Percentiles rank a stretch among this genome's conserved stretches.
Conservation (phyloP, 192 early-diverging fungal species). For the Borealophlyctis nickersoniae region DNA sequence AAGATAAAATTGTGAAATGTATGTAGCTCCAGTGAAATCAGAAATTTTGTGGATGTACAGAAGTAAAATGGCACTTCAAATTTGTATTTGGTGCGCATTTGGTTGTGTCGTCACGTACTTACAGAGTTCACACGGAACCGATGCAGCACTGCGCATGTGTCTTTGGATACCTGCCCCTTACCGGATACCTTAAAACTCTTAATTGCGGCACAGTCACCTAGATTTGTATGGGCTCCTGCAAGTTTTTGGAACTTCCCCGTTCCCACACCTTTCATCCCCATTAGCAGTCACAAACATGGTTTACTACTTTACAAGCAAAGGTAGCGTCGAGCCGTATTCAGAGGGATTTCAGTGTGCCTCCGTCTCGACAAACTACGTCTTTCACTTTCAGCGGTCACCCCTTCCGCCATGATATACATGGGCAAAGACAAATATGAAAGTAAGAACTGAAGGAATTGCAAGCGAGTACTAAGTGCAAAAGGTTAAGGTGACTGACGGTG, state of each 20-base stretch:
- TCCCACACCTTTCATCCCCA: not conserved
- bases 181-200: too few species aligned
- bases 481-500: not conserved
- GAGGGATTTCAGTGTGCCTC: not conserved
- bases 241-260: not conserved
- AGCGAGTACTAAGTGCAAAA: not conserved
- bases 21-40: too few species aligned
- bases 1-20: too few species aligned
- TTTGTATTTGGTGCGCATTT: too few species aligned
- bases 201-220: too few species aligned
- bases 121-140: too few species aligned
- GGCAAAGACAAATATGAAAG: slow-evolving; percentile 98
- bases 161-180: too few species aligned
- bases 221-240: too few species aligned
- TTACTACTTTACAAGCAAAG: slow-evolving; percentile 68
- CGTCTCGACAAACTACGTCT: not conserved
- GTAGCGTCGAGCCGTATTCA: slow-evolving; percentile 12
- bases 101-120: too few species aligned
- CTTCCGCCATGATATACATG: slow-evolving; percentile 85
- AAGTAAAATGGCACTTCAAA: too few species aligned
- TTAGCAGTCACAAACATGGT: slow-evolving; percentile 48
- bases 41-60: too few species aligned
- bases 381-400: slow-evolving; percentile 13
- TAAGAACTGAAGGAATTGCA: slow-evolving; percentile 33
- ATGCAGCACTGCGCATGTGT: too few species aligned